Evolutionary conservation across 2,329 filamentous ascomycete genomes (phyloP), one percentile per base, ranked within the genome.

Genomic region (Amesomyces nigricolor): DNA sequence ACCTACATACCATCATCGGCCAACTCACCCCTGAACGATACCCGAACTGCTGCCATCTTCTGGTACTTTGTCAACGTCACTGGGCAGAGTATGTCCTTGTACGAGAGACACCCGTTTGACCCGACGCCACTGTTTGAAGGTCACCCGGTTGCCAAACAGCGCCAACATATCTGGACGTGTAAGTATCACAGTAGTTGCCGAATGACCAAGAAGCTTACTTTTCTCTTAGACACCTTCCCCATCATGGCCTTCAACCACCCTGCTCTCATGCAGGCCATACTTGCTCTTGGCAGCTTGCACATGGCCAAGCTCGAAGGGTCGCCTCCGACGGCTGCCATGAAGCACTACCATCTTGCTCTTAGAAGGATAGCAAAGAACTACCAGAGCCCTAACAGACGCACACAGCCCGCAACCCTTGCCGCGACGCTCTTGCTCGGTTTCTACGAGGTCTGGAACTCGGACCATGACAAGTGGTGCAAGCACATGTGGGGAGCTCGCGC

Each of bases 391-490:
- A 78, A 77, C 45, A 83, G 85, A 63, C 83, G 91, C 51, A 83
- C 85, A 8, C 84, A 90, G 54, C 81, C 89, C 8, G 84, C 89
- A 1, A 96, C 91, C 0, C 75, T 97, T n/a, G 92, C 91, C 7
- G 91, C 91, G 2, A 91, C 89, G 0, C 75, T 96, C 37, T 75
- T 97, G 7, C 78, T 99, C 7, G 89, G 86, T 0, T 97, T 91
- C 68, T 97, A 95, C 65, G 94, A 97, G 69, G 89, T 96, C 16
- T 94, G 92, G 85, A 88, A 87, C 37, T 92, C 91, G 19, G 92
- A 99, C 62, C 92, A 97, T 65, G 85, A 87, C 53, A 96, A 96
- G 69, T 99, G 94, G 94, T 94, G 89, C 65, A 92, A 88, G 59
- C 94, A 97, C 71, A 76, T 97, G 38, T 83, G 89, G 47, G 94